Evolutionary conservation across 441 rosid genomes (phyloP), one percentile per base, ranked within the genome.

Genomic region (Breynia disticha): DNA sequence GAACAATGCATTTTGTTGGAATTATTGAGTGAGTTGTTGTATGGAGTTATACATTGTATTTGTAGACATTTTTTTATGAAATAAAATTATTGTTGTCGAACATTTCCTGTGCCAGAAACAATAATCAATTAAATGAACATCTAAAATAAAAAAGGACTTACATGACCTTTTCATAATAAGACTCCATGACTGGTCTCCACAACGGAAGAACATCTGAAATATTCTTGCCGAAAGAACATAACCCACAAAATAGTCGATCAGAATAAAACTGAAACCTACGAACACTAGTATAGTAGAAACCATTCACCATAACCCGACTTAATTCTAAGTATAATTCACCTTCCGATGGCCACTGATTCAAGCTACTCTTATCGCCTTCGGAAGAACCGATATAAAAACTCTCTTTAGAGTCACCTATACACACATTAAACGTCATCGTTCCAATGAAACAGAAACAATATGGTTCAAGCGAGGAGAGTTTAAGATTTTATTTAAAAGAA

Each of bases 351-450:
- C 95, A 85, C 20, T 87, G 95, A 60, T 80, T 84, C 48, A 73
- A 77, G 48, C 53, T 60, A 64, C 55, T 67, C 45, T 61, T 70
- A 60, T 62, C 62, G 0, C 62, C 82, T 57, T 68, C 68, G 2
- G 69, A 52, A 49, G 85, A 81, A 20, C 88, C 96, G 63, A 85
- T 21, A 53, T 80, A 72, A 57, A 84, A 90, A 57, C 75, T 71
- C 77, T 90, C 93, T 67, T 90, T 84, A 5, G 80, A 72, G 71
- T 87, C 95, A 70, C 96, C 96, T 83, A 66, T 50, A 37, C 44
- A 50, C 44, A 55, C 45, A 16, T 43, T 6, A 37, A 19, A 22
- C n/a, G 7, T 15, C 22, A 4, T 45, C 14, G 6, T 7, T 43
- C 4, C 7, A 39, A 59, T 42, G 42, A 19, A 10, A 28, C 1